phyloP scores from a whole-genome alignment of 208 protist species.

The Leishmania amazonensis region DNA sequence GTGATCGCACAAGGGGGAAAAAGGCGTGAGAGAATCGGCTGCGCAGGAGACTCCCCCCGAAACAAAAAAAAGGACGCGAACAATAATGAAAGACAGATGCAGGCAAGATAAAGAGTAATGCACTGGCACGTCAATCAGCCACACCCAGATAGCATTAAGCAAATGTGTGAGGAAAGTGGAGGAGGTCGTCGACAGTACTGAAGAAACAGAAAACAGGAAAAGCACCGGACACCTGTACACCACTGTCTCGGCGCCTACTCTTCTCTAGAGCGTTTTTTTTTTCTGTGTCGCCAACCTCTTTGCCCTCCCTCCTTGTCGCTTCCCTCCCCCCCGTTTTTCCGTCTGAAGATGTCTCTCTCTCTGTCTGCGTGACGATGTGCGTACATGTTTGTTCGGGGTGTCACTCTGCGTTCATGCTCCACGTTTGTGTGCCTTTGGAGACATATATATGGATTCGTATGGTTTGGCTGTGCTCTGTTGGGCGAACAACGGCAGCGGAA shows the following conservation, averaged over 20 bases:
- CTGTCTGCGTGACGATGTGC: background rate
- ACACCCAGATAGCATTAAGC: background rate
- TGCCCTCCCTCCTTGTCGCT: background rate
- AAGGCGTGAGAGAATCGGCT: background rate
- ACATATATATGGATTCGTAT: background rate
- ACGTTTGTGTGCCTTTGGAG: background rate
- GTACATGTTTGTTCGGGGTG: background rate
- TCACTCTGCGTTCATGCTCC: too few species aligned
- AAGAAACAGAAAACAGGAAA: background rate
- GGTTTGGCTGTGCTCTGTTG: background rate
- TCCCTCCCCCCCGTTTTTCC: background rate
- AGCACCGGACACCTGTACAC: background rate
- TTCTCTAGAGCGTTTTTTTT: background rate
- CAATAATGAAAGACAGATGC: background rate
- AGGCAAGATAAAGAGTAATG: background rate
- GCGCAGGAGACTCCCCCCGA: background rate
- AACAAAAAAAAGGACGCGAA: background rate
- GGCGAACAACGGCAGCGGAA: background rate
- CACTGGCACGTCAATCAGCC: background rate
- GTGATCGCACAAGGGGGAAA: background rate
- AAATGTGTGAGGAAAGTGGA: background rate
- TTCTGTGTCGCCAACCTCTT: too few species aligned
- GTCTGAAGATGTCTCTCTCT: background rate
- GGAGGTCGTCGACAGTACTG: background rate
- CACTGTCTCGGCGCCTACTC: background rate